A percentile compares a stretch with the other conserved stretches of the same genome.
Conservation (phyloP, 768 basidiomycete genomes). For the Epithele typhae region DNA sequence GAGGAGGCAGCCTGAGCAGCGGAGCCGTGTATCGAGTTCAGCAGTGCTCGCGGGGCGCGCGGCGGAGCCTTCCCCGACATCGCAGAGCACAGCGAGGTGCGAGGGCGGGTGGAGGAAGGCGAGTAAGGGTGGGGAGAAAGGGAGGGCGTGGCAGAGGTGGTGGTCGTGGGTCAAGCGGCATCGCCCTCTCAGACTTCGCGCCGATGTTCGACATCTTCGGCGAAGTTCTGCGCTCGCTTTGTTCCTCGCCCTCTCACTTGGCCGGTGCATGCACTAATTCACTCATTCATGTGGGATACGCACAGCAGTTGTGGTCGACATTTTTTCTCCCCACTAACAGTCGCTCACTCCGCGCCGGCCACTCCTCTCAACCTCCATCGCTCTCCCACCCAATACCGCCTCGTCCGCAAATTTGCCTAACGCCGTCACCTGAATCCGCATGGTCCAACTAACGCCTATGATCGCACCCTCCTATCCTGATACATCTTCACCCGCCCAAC, state of each 20-base stretch:
- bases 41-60: conserved; percentile 65
- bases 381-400: too few relatives aligned
- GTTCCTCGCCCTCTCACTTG: not conserved
- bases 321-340: conserved; percentile 2
- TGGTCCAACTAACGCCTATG: too few relatives aligned
- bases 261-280: conserved; percentile 4
- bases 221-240: conserved; percentile 5
- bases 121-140: not conserved
- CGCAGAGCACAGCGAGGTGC: conserved; percentile 16
- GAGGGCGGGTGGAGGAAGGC: conserved; percentile 1
- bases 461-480: too few relatives aligned
- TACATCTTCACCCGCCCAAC: too few relatives aligned
- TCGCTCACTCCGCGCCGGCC: not conserved
- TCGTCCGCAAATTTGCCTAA: too few relatives aligned
- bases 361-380: not conserved
- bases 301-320: not conserved
- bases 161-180: conserved; percentile 19
- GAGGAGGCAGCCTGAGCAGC: conserved; percentile 27
- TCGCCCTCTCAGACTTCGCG: conserved; percentile 17
- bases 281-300: conserved; percentile 7
- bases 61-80: conserved; percentile 83
- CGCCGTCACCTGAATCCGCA: too few relatives aligned
- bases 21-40: conserved; percentile 36
- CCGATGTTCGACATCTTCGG: conserved; percentile 15
- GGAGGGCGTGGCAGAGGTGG: conserved; percentile 15